phyloP scores from a whole-genome alignment of 805 yeast species.

The Cyberlindnera japonica region DNA sequence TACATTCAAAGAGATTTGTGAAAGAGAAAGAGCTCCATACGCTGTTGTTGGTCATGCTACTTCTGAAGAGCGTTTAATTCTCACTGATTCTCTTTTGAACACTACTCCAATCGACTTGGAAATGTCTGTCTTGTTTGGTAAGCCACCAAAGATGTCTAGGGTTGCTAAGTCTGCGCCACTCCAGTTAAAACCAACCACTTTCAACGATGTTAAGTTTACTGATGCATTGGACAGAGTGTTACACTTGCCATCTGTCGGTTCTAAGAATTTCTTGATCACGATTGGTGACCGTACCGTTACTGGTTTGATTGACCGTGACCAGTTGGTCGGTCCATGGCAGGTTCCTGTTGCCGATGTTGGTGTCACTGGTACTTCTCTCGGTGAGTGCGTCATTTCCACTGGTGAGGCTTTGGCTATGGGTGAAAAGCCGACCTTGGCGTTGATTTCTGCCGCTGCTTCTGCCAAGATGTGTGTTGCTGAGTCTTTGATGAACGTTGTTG shows the following conservation, averaged over 20 bases:
- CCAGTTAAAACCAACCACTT: conserved; percentile 38
- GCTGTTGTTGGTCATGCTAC: conserved; percentile 97
- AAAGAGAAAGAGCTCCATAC: conserved; percentile 92
- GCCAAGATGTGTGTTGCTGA: conserved; percentile 97
- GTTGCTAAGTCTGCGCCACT: conserved; percentile 60
- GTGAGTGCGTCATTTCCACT: conserved; percentile 62
- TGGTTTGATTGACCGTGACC: conserved; percentile 95
- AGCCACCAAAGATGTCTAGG: conserved; percentile 94
- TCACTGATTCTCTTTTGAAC: conserved; percentile 74
- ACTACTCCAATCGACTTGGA: conserved; percentile 92
- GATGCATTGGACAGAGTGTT: conserved; percentile 82
- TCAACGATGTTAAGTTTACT: conserved; percentile 37
- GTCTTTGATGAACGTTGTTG: conserved; percentile 79
- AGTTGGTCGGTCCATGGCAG: conserved; percentile 99
- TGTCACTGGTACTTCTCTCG: conserved; percentile 88
- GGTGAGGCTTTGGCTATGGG: conserved; percentile 99
- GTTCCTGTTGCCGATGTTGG: conserved; percentile 98
- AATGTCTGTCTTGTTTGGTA: conserved; percentile 92
- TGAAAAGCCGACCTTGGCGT: conserved; percentile 87
- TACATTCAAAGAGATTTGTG: conserved; percentile 73
- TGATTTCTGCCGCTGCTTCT: conserved; percentile 83
- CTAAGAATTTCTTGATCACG: conserved; percentile 92
- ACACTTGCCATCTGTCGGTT: conserved; percentile 89
- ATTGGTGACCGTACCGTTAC: conserved; percentile 98
- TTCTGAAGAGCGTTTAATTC: conserved; percentile 72